Conservation (phyloP, 441 rosid genomes). For the Pelargonium cotyledonis region DNA sequence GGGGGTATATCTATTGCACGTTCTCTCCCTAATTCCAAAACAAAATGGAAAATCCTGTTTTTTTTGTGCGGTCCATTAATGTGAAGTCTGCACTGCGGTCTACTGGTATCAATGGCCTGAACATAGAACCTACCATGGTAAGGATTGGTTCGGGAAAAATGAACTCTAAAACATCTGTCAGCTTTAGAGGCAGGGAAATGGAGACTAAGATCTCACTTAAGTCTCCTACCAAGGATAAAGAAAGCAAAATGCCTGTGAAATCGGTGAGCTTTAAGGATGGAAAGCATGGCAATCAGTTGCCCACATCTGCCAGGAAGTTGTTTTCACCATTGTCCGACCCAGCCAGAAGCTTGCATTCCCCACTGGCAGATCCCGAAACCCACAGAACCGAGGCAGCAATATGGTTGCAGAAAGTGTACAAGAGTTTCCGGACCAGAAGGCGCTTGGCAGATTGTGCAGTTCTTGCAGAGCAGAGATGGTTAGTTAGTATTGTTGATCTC, state of each 20-base stretch:
- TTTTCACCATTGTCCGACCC: conserved; percentile 35
- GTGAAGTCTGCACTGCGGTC: conserved; percentile 48
- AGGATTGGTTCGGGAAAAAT: conserved; percentile 55
- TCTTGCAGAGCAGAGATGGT: conserved; percentile 91
- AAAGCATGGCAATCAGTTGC: conserved; percentile 19
- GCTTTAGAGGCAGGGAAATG: conserved; percentile 49
- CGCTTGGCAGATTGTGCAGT: conserved; percentile 95
- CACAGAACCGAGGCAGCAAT: conserved; percentile 67
- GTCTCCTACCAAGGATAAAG: conserved; percentile 28
- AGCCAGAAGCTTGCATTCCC: conserved; percentile 10
- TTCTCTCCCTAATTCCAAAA: background rate
- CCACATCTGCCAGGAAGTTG: conserved; percentile 9
- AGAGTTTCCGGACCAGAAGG: conserved; percentile 84
- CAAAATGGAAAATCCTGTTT: background rate
- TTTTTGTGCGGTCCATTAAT: conserved; percentile 7
- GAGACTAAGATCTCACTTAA: conserved; percentile 48
- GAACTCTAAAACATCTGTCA: conserved; percentile 56
- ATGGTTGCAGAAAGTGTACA: conserved; percentile 79
- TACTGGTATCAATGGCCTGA: conserved; percentile 38
- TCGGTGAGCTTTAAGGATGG: conserved; percentile 25
- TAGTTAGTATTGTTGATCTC: conserved; percentile 31
- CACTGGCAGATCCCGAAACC: conserved; percentile 36
- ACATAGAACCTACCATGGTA: conserved; percentile 45
- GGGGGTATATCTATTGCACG: conserved; percentile 7
- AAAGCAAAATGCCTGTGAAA: conserved; percentile 21